A percentile compares a stretch with the other conserved stretches of the same genome.
Conservation (phyloP, 352 stramenopile species). For the Phytophthora europaea region DNA sequence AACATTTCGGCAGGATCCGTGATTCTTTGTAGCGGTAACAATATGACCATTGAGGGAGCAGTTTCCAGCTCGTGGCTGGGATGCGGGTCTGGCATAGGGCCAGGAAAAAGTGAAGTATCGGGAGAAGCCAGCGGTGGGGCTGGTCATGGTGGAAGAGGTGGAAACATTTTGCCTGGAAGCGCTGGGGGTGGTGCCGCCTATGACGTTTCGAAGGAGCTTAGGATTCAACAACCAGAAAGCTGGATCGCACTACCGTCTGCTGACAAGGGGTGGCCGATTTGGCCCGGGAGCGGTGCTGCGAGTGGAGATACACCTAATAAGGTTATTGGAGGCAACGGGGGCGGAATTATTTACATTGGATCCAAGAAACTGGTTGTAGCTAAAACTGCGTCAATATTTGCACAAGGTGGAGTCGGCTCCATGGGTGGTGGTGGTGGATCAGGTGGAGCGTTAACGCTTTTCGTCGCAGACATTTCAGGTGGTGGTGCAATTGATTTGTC, state of each 20-base stretch:
- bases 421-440: slow-evolving; percentile 79
- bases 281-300: slow-evolving; percentile 71
- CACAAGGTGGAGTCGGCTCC: slow-evolving; percentile 57
- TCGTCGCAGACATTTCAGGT: slow-evolving; percentile 66
- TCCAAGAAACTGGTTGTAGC: slow-evolving; percentile 59
- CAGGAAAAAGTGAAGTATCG: slow-evolving; percentile 60
- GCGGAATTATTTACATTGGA: slow-evolving; percentile 78
- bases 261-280: slow-evolving; percentile 61
- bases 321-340: slow-evolving; percentile 72
- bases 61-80: slow-evolving; percentile 57
- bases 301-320: slow-evolving; percentile 61
- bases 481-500: slow-evolving; percentile 65
- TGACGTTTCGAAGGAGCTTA: slow-evolving; percentile 41
- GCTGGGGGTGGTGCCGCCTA: slow-evolving; percentile 56
- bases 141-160: slow-evolving; percentile 72
- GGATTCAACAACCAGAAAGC: slow-evolving; percentile 21
- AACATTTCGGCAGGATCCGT: slow-evolving; percentile 71
- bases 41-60: slow-evolving; percentile 47
- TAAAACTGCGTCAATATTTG: slow-evolving; percentile 58
- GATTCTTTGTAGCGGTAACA: slow-evolving; percentile 59
- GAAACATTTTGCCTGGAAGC: slow-evolving; percentile 67
- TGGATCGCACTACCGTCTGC: slow-evolving; percentile 16
- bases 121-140: slow-evolving; percentile 69
- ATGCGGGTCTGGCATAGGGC: slow-evolving; percentile 60
- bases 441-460: slow-evolving; percentile 72